Evolutionary conservation across 192 early-diverging fungal genomes (phyloP), one percentile per base, ranked within the genome.

Genomic region (Gryganskiella cystojenkinii): DNA sequence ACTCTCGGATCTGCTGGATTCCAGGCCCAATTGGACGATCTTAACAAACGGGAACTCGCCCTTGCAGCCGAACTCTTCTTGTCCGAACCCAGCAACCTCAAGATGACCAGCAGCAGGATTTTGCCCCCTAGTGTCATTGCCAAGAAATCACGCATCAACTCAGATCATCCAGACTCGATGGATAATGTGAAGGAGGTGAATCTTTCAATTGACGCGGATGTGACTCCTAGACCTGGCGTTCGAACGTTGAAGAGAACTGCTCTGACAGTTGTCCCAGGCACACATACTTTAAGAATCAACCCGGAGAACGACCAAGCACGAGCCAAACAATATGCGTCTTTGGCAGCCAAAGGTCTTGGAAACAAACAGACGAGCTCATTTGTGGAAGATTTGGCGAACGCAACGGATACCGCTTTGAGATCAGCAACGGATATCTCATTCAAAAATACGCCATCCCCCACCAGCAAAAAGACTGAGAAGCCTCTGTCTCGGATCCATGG

Each of bases 1-100:
- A 78, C 74, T 35, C 50, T 78, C 15, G 74, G 74, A 17, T 69
- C 74, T 33, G 64, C 66, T 35, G 74, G 74, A 46, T 69, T 78
- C 50, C 74, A 68, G 20, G 61, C 65, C 22, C 74, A 78, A 40
- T 27, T 69, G 49, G 74, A 78, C 17, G 61, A 59, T 11, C 56
- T 78, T 34, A 68, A 69, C 25, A 78, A 78, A 28, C 60, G 56
- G 17, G 72, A 68, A 37, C 22, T 76, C 24, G 59, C 65, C 28
- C 60, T 53, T 24, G 72, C 56, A 3, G 60, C 54, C 10, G 61
- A 71, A 13, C 35, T 71, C 3, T 64, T 64, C 35, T 30, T 55
- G 19, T 30, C 56, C 4, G 59, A 43, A 3, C n/a, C 37, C 28
- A 4, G 10, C 10, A 33, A 40, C 15, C 34, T 33, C 61, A 46